Evolutionary conservation across 83 land plant species (phyloP).

Genomic region (Thuja plicata): DNA sequence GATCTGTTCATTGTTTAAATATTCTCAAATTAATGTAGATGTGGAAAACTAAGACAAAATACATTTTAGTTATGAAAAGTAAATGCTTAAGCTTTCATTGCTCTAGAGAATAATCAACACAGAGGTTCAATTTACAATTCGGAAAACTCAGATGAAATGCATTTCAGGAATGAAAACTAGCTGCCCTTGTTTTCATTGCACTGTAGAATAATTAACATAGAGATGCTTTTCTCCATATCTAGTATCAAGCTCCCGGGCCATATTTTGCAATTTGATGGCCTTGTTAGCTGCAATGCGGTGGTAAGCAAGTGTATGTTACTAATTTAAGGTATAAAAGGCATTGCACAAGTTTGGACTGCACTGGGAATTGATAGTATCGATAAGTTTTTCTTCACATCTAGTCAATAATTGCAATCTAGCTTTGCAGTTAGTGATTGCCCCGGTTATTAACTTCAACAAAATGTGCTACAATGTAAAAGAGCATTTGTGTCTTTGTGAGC

Average conservation of each 20-base stretch:
- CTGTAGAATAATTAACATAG: background rate
- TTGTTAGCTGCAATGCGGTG: background rate
- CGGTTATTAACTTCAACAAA: too few species aligned
- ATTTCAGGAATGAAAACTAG: background rate
- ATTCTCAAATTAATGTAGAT: background rate
- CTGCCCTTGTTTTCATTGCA: background rate
- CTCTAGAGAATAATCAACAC: background rate
- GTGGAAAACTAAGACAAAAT: background rate
- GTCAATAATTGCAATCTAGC: background rate
- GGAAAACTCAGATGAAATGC: background rate
- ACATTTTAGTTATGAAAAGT: background rate
- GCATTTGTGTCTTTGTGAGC: background rate
- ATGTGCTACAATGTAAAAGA: too few species aligned
- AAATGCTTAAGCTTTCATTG: background rate
- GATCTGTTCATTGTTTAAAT: background rate
- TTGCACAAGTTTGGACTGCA: background rate
- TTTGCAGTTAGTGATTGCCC: background rate
- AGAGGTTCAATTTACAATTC: background rate
- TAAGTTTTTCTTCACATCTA: background rate
- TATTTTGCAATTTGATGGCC: background rate
- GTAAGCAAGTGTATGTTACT: background rate
- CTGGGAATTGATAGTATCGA: background rate
- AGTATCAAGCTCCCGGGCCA: background rate
- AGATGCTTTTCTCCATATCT: background rate
- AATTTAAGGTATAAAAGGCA: background rate